phyloP scores from a whole-genome alignment of 768 basidiomycete genomes.

The Dioszegia aurantiaca region DNA sequence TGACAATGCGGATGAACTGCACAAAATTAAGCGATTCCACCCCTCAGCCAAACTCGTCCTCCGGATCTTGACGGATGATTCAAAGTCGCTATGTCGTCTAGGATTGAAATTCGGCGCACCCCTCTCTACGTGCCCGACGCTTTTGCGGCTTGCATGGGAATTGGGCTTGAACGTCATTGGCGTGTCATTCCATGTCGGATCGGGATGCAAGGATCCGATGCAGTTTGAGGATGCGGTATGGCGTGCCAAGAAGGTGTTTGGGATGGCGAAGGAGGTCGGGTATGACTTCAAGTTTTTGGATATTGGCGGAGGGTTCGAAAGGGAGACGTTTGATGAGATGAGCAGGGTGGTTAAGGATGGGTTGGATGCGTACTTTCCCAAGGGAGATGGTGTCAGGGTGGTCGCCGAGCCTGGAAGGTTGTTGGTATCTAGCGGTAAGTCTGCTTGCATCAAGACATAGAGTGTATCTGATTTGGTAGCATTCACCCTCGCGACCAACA shows the following conservation, averaged over 20 bases:
- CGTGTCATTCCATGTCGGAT: slow-evolving; percentile 96
- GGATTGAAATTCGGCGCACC: slow-evolving; percentile 97
- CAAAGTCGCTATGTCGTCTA: slow-evolving; percentile 86
- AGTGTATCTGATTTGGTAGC: slow-evolving; percentile 55
- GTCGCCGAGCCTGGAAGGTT: slow-evolving; percentile 96
- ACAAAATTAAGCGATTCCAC: slow-evolving; percentile 81
- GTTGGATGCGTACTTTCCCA: slow-evolving; percentile 75
- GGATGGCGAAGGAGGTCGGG: slow-evolving; percentile 76
- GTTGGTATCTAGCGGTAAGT: slow-evolving; percentile 65
- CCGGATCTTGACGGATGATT: slow-evolving; percentile 97
- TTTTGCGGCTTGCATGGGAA: slow-evolving; percentile 74
- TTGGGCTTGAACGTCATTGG: slow-evolving; percentile 83
- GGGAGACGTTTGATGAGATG: slow-evolving; percentile 74
- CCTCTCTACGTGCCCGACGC: slow-evolving; percentile 69
- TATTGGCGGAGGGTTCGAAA: slow-evolving; percentile 95
- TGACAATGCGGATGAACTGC: slow-evolving; percentile 92
- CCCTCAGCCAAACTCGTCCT: slow-evolving; percentile 81
- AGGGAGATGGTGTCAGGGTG: slow-evolving; percentile 62
- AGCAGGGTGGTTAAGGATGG: slow-evolving; percentile 68
- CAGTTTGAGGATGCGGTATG: slow-evolving; percentile 85
- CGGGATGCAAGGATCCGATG: slow-evolving; percentile 87
- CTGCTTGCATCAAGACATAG: background rate
- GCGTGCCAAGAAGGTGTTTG: slow-evolving; percentile 78
- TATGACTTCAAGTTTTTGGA: slow-evolving; percentile 82
- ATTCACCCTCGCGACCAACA: slow-evolving; percentile 85